Percentiles rank a stretch among this genome's conserved stretches.
Evolutionary conservation across 2,329 filamentous ascomycete genomes (phyloP).

Genomic region (Trichoderma semiorbis): DNA sequence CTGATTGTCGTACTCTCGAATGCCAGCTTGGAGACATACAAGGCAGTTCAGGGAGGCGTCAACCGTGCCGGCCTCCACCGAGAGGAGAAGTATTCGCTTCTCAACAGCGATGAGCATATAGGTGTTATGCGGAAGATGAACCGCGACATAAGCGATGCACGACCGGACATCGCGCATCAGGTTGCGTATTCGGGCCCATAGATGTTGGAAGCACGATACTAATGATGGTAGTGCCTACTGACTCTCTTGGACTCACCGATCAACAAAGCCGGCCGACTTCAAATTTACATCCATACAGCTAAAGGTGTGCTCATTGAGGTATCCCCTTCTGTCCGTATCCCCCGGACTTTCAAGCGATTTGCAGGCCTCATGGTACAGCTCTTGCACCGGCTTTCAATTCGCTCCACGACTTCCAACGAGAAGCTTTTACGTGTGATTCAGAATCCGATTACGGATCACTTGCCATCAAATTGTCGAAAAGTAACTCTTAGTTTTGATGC

Average conservation of each 20-base stretch:
- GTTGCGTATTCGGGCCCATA: constrained; percentile 47
- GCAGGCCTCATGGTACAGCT: constrained; percentile 98
- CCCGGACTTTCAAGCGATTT: constrained; percentile 97
- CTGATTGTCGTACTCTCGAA: constrained; percentile 96
- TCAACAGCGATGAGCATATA: constrained; percentile 99
- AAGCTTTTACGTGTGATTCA: constrained; percentile 97
- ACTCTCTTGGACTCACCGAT: constrained; percentile 96
- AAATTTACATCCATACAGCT: constrained; percentile 98
- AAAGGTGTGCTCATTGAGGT: constrained; percentile 98
- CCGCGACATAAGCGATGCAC: constrained; percentile 93
- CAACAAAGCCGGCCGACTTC: constrained; percentile 96
- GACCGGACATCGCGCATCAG: constrained; percentile 98
- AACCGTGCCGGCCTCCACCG: constrained; percentile 62
- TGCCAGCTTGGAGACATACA: constrained; percentile 96
- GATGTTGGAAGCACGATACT: constrained; percentile 46
- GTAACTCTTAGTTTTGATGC: constrained; percentile 95
- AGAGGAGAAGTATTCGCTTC: constrained; percentile 93
- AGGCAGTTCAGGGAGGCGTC: constrained; percentile 72
- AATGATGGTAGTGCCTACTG: constrained; percentile 73
- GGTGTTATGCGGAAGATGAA: constrained; percentile 99
- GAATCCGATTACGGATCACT: constrained; percentile 95
- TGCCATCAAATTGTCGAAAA: constrained; percentile 96
- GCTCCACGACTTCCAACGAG: constrained; percentile 94
- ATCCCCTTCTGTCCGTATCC: constrained; percentile 95
- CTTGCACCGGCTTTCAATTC: constrained; percentile 90